phyloP scores from a whole-genome alignment of 2,329 filamentous ascomycete species.

The Diaporthe caulivora region DNA sequence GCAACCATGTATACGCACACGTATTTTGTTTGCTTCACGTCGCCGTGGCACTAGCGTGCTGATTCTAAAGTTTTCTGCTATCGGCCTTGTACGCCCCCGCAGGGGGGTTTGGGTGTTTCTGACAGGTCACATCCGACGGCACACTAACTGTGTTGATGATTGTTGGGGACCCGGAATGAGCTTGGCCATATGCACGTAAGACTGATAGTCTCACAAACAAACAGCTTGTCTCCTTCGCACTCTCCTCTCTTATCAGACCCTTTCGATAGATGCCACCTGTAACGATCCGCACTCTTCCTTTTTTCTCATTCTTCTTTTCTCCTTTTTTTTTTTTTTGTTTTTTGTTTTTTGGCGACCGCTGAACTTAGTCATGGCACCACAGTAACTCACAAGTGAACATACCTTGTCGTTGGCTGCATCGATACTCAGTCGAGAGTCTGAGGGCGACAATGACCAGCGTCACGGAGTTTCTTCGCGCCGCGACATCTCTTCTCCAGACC shows the following conservation, averaged over 20 bases:
- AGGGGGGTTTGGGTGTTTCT: neutral
- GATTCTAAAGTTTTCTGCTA: neutral
- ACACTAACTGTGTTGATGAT: neutral
- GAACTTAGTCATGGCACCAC: neutral
- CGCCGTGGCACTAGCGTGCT: neutral
- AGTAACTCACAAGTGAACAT: neutral
- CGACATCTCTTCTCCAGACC: conserved; percentile 6
- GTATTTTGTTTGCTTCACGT: neutral
- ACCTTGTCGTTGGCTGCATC: neutral
- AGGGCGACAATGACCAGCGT: neutral
- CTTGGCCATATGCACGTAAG: neutral
- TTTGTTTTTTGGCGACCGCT: no score
- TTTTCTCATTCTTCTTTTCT: no score
- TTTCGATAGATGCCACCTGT: neutral
- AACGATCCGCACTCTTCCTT: neutral
- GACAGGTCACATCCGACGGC: conserved; percentile 1
- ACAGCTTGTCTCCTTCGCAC: neutral
- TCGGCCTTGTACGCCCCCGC: neutral
- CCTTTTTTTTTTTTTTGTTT: no score
- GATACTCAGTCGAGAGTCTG: neutral
- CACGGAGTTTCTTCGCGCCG: conserved; percentile 3
- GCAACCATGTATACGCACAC: neutral
- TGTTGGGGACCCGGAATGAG: neutral
- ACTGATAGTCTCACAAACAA: neutral
- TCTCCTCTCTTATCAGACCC: neutral